Evolutionary conservation across 805 yeast genomes (phyloP).

Genomic region (Teunomyces tritomae): DNA sequence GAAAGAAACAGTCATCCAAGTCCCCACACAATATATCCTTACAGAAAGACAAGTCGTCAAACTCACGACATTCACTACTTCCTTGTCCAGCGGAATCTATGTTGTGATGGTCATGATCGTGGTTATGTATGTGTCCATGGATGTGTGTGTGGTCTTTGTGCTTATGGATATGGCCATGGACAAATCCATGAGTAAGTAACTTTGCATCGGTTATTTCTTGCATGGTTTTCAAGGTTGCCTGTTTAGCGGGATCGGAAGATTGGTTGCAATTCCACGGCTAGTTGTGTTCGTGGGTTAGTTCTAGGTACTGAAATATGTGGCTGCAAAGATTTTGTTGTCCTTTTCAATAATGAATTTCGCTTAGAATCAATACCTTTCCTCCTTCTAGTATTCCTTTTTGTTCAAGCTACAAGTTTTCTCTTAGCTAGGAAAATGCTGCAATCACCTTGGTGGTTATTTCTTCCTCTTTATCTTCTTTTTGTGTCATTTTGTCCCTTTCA

Average conservation of each 20-base stretch:
- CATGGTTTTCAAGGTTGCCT: neutral
- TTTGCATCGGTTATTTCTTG: neutral
- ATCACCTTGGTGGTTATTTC: constrained; percentile 16
- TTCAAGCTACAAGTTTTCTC: neutral
- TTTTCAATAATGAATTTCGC: neutral
- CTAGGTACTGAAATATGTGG: neutral
- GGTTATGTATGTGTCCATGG: constrained; percentile 66
- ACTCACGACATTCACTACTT: constrained; percentile 20
- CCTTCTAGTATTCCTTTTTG: neutral
- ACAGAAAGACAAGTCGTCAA: constrained; percentile 33
- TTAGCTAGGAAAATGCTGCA: constrained; percentile 9
- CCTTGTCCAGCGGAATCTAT: neutral
- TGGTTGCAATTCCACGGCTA: neutral
- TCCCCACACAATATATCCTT: constrained; percentile 42
- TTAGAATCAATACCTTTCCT: neutral
- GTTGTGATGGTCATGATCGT: constrained; percentile 27
- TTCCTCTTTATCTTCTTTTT: neutral
- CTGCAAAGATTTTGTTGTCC: neutral
- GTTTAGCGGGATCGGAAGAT: neutral
- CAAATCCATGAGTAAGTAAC: constrained; percentile 44
- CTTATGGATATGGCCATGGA: constrained; percentile 67
- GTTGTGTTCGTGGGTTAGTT: neutral
- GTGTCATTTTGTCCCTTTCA: neutral
- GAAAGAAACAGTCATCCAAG: constrained; percentile 43
- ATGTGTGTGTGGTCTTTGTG: constrained; percentile 60